Percentiles rank a stretch among this genome's conserved stretches.
Conservation (phyloP, 495 filamentous ascomycete genomes). For the Penicillium salamii region DNA sequence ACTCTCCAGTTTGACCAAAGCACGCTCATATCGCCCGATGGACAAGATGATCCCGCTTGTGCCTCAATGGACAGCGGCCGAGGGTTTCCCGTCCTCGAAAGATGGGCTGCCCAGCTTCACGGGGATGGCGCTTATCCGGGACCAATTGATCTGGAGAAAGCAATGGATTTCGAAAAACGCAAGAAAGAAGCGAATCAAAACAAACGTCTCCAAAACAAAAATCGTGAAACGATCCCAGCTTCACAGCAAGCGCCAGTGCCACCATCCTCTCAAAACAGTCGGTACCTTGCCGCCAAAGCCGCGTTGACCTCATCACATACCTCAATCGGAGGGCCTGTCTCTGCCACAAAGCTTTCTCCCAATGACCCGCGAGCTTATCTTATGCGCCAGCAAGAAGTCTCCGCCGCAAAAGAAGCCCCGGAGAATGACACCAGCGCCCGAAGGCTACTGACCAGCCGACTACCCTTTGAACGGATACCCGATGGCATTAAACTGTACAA, state of each 20-base stretch:
- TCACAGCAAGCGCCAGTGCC: slow-evolving; percentile 3
- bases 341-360: slow-evolving; percentile 7
- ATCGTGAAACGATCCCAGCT: not conserved
- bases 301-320: slow-evolving; percentile 21
- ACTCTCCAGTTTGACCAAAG: not conserved
- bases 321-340: not conserved
- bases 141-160: slow-evolving; percentile 29
- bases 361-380: slow-evolving; percentile 41
- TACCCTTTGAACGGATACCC: slow-evolving; percentile 39
- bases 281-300: slow-evolving; percentile 40
- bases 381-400: slow-evolving; percentile 21
- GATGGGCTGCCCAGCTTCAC: slow-evolving; percentile 38
- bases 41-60: not conserved
- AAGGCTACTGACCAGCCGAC: slow-evolving; percentile 24
- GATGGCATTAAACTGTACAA: slow-evolving; percentile 28
- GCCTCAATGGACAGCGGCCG: slow-evolving; percentile 25
- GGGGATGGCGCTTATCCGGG: slow-evolving; percentile 12
- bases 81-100: slow-evolving; percentile 38
- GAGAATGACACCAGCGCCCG: slow-evolving; percentile 18
- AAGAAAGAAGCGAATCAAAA: slow-evolving; percentile 38
- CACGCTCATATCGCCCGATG: too few relatives aligned
- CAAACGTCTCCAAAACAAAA: slow-evolving; percentile 19
- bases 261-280: slow-evolving; percentile 34
- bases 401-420: not conserved
- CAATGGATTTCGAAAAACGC: slow-evolving; percentile 42